These are phyloP conservation scores for Madurella fahalii DNA, from an alignment of 2,329 filamentous ascomycete genomes.

Conservation along the genomic window DNA sequence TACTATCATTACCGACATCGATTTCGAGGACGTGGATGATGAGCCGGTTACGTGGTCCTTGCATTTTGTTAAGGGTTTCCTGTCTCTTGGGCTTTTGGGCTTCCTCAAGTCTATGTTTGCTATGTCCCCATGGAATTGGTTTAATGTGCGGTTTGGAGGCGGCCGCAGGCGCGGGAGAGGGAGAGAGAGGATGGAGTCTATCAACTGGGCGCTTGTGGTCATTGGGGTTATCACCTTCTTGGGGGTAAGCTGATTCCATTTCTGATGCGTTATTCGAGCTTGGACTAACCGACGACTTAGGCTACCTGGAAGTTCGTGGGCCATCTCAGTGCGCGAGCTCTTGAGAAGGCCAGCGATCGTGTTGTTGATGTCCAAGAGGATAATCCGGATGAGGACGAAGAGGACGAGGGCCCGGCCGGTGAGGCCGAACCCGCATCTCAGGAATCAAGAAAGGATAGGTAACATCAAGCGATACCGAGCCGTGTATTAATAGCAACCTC, in stretches of 20 bases:
- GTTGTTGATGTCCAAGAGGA: constrained; percentile 75
- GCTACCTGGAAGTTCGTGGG: constrained; percentile 79
- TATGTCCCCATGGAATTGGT: constrained; percentile 72
- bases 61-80: constrained; percentile 85
- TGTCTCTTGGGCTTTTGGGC: constrained; percentile 83
- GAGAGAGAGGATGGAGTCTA: constrained; percentile 70
- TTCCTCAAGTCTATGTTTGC: constrained; percentile 76
- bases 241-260: constrained; percentile 52
- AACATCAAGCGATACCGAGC: not conserved
- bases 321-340: constrained; percentile 64
- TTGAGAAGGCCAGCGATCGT: constrained; percentile 72
- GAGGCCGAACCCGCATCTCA: constrained; percentile 30
- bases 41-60: constrained; percentile 64
- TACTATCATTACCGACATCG: constrained; percentile 42
- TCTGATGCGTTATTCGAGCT: not conserved
- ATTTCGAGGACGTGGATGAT: constrained; percentile 41
- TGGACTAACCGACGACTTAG: constrained; percentile 38
- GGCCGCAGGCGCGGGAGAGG: constrained; percentile 59
- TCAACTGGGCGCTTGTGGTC: constrained; percentile 74
- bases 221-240: constrained; percentile 79
- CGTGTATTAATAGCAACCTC: constrained; percentile 11
- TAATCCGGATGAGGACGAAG: constrained; percentile 54
- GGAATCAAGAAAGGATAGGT: constrained; percentile 28
- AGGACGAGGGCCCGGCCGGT: constrained; percentile 38
- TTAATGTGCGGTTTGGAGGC: constrained; percentile 64